Conservation (phyloP, 73 alveolate genomes). For the Paramecium pentaurelia region DNA sequence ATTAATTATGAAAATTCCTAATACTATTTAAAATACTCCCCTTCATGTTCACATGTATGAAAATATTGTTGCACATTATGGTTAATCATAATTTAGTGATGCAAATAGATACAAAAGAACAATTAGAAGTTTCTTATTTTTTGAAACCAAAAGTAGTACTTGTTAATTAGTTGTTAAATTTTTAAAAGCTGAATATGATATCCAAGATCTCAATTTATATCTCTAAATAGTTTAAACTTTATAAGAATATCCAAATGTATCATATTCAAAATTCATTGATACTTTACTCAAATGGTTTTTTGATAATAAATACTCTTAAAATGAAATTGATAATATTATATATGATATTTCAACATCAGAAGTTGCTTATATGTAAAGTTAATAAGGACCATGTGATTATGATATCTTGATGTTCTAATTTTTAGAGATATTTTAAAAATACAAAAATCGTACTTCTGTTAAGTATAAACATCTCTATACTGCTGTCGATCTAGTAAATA, state of each 20-base stretch:
- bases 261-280: background rate
- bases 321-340: background rate
- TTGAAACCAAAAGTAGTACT: conserved; percentile 19
- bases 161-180: conserved; percentile 5
- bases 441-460: background rate
- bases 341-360: background rate
- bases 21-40: conserved; percentile 2
- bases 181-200: conserved; percentile 11
- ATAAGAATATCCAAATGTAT: conserved; percentile 4
- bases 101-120: conserved; percentile 25
- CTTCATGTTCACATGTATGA: conserved; percentile 28
- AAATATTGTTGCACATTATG: conserved; percentile 1
- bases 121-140: background rate
- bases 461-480: background rate
- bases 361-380: background rate
- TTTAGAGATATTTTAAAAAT: background rate
- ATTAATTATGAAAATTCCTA: background rate
- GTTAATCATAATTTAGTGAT: conserved; percentile 33
- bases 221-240: background rate
- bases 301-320: background rate
- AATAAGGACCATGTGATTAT: conserved; percentile 15
- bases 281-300: background rate
- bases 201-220: conserved; percentile 1
- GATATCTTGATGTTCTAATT: background rate
- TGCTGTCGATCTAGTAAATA: background rate